Percentiles rank a stretch among this genome's conserved stretches.
These are phyloP conservation scores for Ustilago vetiveriae DNA, from an alignment of 1,284 basidiomycete species.

Conservation along the genomic window DNA sequence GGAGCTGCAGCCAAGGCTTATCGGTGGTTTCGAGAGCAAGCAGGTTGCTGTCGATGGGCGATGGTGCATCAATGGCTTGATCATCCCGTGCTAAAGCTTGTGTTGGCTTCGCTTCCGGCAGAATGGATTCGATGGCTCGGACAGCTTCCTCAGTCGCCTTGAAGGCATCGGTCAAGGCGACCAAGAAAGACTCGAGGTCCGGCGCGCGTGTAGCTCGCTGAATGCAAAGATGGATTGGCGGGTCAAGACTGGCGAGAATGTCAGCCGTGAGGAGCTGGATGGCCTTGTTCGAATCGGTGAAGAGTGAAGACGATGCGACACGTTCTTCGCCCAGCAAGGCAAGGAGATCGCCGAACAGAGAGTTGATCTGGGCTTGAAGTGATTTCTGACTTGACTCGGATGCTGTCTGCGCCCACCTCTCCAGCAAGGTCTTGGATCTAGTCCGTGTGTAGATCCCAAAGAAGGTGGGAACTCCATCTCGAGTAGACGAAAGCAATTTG, in stretches of 20 bases:
- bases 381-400: conserved; percentile 16
- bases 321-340: conserved; percentile 50
- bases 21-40: conserved; percentile 17
- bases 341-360: conserved; percentile 29
- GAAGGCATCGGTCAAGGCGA: conserved; percentile 24
- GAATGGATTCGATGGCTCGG: conserved; percentile 12
- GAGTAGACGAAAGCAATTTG: conserved; percentile 24
- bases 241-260: conserved; percentile 31
- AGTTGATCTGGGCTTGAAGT: conserved; percentile 19
- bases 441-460: conserved; percentile 27
- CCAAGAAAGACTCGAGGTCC: conserved; percentile 31
- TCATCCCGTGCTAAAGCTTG: conserved; percentile 5
- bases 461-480: conserved; percentile 22
- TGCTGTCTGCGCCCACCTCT: conserved; percentile 26
- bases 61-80: background rate
- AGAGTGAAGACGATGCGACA: conserved; percentile 29
- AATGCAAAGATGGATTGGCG: conserved; percentile 23
- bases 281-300: conserved; percentile 26
- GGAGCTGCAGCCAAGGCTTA: conserved; percentile 29
- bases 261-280: conserved; percentile 27
- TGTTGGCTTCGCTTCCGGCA: conserved; percentile 9
- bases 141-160: conserved; percentile 31
- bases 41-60: conserved; percentile 22
- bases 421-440: conserved; percentile 21
- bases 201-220: conserved; percentile 15